Conservation (phyloP, 331 rosid genomes). For the Quercus tomentella region DNA sequence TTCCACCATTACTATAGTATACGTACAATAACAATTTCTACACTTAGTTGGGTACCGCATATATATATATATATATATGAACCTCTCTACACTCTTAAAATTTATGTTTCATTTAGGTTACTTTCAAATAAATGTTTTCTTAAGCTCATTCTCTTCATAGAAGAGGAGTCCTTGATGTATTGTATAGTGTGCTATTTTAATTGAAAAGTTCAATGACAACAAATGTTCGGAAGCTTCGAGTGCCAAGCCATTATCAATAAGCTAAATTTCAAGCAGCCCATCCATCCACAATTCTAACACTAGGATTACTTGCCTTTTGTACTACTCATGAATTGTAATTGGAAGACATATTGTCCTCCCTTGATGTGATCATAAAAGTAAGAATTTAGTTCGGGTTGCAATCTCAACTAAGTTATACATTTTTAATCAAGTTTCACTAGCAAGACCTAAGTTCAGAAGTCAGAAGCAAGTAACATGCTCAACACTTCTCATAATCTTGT, state of each 20-base stretch:
- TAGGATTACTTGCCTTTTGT: background rate
- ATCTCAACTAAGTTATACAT: background rate
- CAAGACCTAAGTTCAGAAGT: background rate
- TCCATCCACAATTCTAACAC: background rate
- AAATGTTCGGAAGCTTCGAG: background rate
- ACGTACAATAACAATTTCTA: no score
- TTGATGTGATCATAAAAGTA: background rate
- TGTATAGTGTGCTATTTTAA: background rate
- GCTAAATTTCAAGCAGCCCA: background rate
- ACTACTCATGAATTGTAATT: background rate
- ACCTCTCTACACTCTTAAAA: no score
- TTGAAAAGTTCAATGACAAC: background rate
- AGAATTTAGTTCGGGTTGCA: background rate
- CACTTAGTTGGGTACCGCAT: no score
- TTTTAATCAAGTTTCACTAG: background rate
- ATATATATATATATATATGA: no score
- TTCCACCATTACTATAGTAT: no score
- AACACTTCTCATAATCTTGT: background rate
- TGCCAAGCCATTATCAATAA: background rate
- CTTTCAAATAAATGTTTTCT: background rate
- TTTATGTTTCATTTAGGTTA: background rate
- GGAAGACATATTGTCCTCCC: background rate
- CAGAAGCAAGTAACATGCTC: background rate
- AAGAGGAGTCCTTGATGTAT: background rate
- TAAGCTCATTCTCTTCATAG: background rate